Base-by-base conservation (phyloP, 768 basidiomycete genomes). In the Mycena pura region DNA sequence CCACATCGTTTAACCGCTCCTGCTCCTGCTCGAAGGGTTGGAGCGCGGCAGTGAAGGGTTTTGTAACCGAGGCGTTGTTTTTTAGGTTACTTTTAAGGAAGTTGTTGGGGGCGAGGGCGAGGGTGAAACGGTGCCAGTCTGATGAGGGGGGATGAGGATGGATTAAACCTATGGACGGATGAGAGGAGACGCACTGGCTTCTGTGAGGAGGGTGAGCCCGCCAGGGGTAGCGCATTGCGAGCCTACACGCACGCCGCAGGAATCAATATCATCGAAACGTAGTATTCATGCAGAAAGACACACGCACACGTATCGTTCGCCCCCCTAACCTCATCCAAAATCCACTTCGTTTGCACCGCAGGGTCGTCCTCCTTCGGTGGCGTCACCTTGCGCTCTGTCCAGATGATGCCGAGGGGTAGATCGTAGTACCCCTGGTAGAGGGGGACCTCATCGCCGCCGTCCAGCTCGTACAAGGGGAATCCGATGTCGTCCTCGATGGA, bases 221-320 rank as follows among this genome's bases (percentile, higher is more conserved):
- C 40, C 27, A 27, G 40, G 39, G 2, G 17, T 22, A n/a, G 39
- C 32, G 34, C 51, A 53, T 39, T 43, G 51, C n/a, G 51, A 53
- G 40, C 51, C 51, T 53, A 22, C 17, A 43, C 14, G 17, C 17
- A 44, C 27, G 15, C 27, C 24, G 27, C 13, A 5, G 43, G 31
- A n/a, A 32, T 49, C 28, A 31, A 31, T 49, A 22, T 15, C 14
- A 43, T 43, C 5, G n/a, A 3, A 22, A 38, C 5, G 17, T 14
- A 38, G 14, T 27, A 22, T 34, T 19, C 14, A 21, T 17, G 9
- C 22, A 41, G 13, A 25, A 25, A 49, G 19, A 34, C 34, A 28
- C 44, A 49, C 51, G 13, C 21, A 53, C 51, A 53, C 19, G 25
- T 53, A 53, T 53, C 51, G 19, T 53, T 43, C 51, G 11, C 34